Percentiles rank a stretch among this genome's conserved stretches.
Conservation (phyloP, 768 basidiomycete species). For the Agaricus blazei region DNA sequence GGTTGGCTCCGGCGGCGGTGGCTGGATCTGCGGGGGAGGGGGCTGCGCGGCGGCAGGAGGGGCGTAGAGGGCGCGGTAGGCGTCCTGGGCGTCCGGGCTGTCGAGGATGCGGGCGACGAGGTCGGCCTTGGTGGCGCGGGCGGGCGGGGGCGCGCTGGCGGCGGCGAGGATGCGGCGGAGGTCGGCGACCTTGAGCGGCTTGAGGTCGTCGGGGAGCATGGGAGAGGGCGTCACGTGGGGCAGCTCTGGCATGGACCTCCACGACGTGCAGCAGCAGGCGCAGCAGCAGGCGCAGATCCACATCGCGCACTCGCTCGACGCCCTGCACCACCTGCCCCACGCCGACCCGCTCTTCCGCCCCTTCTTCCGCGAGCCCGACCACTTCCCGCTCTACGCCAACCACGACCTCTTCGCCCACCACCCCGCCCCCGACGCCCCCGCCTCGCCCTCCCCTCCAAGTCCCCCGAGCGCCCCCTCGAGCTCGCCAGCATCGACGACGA, state of each 20-base stretch:
- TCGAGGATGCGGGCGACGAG: constrained; percentile 60
- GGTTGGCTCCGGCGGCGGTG: constrained; percentile 13
- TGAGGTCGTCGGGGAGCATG: constrained; percentile 25
- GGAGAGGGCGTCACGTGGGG: no score
- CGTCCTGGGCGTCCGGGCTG: constrained; percentile 42
- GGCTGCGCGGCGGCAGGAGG: constrained; percentile 19
- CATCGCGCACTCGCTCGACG: constrained; percentile 18
- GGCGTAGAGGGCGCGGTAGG: constrained; percentile 38
- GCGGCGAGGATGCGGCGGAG: constrained; percentile 57
- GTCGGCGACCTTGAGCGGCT: constrained; percentile 68
- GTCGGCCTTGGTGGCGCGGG: constrained; percentile 62
- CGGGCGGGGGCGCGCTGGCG: constrained; percentile 42
- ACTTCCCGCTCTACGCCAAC: constrained; percentile 14
- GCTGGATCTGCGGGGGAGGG: neutral
- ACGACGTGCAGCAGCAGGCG: constrained; percentile 1
- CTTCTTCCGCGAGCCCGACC: constrained; percentile 20
- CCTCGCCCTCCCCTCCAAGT: constrained; percentile 16
- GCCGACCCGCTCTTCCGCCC: constrained; percentile 16
- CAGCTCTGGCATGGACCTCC: neutral
- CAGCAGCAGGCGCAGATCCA: constrained; percentile 20
- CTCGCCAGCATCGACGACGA: constrained; percentile 72
- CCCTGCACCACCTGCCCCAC: constrained; percentile 16
- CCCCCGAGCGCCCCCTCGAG: constrained; percentile 7
- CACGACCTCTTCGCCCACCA: constrained; percentile 21
- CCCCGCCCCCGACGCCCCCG: neutral